A percentile compares a stretch with the other conserved stretches of the same genome.
Conservation (phyloP, 1,284 basidiomycete species). For the Phaffia rhodozyma region DNA sequence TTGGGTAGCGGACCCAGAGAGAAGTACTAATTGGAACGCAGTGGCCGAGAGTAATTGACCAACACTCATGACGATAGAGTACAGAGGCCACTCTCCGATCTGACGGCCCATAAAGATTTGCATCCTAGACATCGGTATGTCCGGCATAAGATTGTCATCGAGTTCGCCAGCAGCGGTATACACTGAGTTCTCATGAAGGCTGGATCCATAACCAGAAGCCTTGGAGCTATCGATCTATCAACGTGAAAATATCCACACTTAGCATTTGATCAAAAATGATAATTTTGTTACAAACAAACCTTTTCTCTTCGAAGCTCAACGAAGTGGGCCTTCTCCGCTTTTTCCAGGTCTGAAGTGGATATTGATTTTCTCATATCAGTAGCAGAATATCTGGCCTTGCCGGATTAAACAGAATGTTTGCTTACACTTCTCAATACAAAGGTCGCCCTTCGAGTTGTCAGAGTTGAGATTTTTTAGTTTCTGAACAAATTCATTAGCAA, state of each 20-base stretch:
- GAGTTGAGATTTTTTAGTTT: constrained; percentile 64
- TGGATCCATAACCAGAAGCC: constrained; percentile 8
- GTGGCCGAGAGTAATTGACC: constrained; percentile 16
- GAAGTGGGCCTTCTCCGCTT: constrained; percentile 87
- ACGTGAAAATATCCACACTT: not conserved
- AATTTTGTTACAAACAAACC: constrained; percentile 34
- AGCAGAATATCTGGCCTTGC: not conserved
- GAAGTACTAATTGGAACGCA: constrained; percentile 77
- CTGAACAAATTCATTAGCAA: constrained; percentile 74
- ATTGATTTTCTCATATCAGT: not conserved
- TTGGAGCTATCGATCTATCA: constrained; percentile 12
- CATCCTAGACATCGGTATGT: constrained; percentile 29
- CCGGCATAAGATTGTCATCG: constrained; percentile 19
- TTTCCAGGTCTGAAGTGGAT: constrained; percentile 41
- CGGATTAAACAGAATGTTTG: not conserved
- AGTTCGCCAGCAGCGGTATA: constrained; percentile 14
- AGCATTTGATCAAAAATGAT: not conserved
- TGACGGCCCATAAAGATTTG: constrained; percentile 69
- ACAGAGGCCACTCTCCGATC: constrained; percentile 72
- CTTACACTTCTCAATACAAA: constrained; percentile 73
- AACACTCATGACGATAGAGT: constrained; percentile 60
- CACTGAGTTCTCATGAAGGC: constrained; percentile 3
- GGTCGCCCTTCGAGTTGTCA: constrained; percentile 76
- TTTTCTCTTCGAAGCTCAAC: constrained; percentile 76
- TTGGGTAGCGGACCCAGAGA: constrained; percentile 73